phyloP scores from a whole-genome alignment of 2,329 filamentous ascomycete species.

The Xylaria sp. region DNA sequence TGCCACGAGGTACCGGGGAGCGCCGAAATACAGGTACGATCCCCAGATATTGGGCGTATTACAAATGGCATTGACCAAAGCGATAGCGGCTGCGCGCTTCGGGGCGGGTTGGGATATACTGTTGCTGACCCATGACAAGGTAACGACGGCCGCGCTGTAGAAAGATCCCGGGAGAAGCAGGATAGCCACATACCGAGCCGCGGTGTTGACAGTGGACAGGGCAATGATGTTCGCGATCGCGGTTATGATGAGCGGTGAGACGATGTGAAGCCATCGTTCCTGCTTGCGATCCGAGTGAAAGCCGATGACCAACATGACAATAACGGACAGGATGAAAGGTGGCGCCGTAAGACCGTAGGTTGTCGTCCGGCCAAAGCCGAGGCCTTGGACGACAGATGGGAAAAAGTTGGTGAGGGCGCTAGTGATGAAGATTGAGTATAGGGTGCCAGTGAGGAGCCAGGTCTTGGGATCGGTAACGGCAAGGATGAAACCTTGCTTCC shows the following conservation, averaged over 20 bases:
- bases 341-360: constrained; percentile 43
- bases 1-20: constrained; percentile 45
- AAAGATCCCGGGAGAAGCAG: constrained; percentile 53
- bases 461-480: constrained; percentile 52
- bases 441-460: constrained; percentile 52
- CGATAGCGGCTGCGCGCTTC: constrained; percentile 46
- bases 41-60: constrained; percentile 49
- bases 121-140: constrained; percentile 48
- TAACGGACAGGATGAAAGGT: constrained; percentile 48
- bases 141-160: constrained; percentile 46
- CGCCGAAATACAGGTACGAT: constrained; percentile 46
- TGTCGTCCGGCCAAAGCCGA: constrained; percentile 55
- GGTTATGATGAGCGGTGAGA: constrained; percentile 44
- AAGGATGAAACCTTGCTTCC: constrained; percentile 46
- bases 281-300: constrained; percentile 48
- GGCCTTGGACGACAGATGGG: constrained; percentile 55
- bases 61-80: constrained; percentile 47
- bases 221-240: constrained; percentile 48
- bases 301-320: constrained; percentile 50
- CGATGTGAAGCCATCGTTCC: constrained; percentile 47
- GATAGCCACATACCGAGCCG: constrained; percentile 55
- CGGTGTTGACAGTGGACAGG: constrained; percentile 52
- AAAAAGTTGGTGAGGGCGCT: constrained; percentile 49
- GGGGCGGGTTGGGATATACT: constrained; percentile 42
- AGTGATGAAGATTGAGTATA: constrained; percentile 49